Evolutionary conservation across 805 yeast species (phyloP).

Genomic region (Starmera quercuum): DNA sequence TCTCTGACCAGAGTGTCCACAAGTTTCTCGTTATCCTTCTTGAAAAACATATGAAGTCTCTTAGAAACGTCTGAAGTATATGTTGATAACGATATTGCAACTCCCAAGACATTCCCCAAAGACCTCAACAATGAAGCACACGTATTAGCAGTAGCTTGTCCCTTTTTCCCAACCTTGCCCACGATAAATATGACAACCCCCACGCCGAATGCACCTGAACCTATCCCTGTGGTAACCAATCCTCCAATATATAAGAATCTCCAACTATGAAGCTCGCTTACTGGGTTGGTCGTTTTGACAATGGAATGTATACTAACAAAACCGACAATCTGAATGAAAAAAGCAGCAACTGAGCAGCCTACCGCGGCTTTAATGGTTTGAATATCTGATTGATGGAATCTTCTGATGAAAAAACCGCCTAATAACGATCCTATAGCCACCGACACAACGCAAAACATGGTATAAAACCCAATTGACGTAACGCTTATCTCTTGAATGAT

Average conservation of each 20-base stretch:
- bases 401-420: slow-evolving; percentile 26
- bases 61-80: slow-evolving; percentile 15
- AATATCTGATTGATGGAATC: slow-evolving; percentile 12
- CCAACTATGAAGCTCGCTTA: slow-evolving; percentile 9
- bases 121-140: slow-evolving; percentile 36
- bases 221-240: slow-evolving; percentile 25
- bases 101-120: slow-evolving; percentile 36
- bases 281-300: slow-evolving; percentile 8
- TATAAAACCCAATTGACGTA: slow-evolving; percentile 30
- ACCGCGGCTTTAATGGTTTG: slow-evolving; percentile 17
- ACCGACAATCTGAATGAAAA: slow-evolving; percentile 13
- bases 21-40: not conserved
- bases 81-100: slow-evolving; percentile 28
- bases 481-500: slow-evolving; percentile 32
- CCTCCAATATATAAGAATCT: slow-evolving; percentile 19
- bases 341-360: slow-evolving; percentile 6
- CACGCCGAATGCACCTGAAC: slow-evolving; percentile 34
- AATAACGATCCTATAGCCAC: slow-evolving; percentile 31
- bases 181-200: slow-evolving; percentile 31
- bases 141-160: slow-evolving; percentile 38
- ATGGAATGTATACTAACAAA: slow-evolving; percentile 7
- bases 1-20: not conserved
- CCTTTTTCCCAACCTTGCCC: slow-evolving; percentile 31
- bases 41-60: slow-evolving; percentile 5
- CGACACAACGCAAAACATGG: slow-evolving; percentile 32